Percentiles rank a stretch among this genome's conserved stretches.
These are phyloP conservation scores for Fusarium sp. DNA, from an alignment of 2,329 filamentous ascomycete genomes.

Conservation along the genomic window DNA sequence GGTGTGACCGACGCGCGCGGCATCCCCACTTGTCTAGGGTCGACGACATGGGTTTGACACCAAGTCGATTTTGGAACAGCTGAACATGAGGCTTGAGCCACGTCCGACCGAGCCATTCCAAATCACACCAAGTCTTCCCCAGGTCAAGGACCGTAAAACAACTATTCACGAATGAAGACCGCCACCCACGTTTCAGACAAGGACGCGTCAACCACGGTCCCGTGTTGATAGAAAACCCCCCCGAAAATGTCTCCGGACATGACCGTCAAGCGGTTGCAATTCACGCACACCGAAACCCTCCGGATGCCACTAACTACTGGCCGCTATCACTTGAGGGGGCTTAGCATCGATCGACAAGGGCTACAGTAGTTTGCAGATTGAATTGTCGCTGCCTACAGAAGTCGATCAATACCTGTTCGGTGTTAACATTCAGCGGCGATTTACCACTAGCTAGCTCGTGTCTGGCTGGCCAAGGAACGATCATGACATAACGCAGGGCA, in stretches of 20 bases:
- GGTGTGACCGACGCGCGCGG: constrained; percentile 33
- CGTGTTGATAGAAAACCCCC: constrained; percentile 12
- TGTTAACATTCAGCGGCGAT: constrained; percentile 7
- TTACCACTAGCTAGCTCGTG: neutral
- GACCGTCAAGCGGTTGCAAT: constrained; percentile 21
- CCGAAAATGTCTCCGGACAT: constrained; percentile 24
- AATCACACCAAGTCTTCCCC: constrained; percentile 9
- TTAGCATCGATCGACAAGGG: constrained; percentile 21
- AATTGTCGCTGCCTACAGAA: constrained; percentile 33
- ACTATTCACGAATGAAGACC: constrained; percentile 6
- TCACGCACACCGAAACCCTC: constrained; percentile 5
- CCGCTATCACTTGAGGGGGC: constrained; percentile 8
- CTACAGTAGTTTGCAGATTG: constrained; percentile 24
- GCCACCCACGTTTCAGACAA: constrained; percentile 32
- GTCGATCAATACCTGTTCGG: constrained; percentile 34
- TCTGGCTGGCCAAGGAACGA: neutral
- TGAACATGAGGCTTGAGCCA: constrained; percentile 19
- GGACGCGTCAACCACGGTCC: constrained; percentile 17
- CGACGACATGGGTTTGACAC: constrained; percentile 8
- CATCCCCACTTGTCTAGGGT: constrained; percentile 23
- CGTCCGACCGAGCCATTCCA: neutral
- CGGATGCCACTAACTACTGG: neutral
- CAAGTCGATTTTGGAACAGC: constrained; percentile 17
- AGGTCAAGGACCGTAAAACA: constrained; percentile 7
- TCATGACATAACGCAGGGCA: neutral